Percentiles rank a stretch among this genome's conserved stretches.
Conservation (phyloP, 2,329 filamentous ascomycete genomes). For the Falciphora oryzae region DNA sequence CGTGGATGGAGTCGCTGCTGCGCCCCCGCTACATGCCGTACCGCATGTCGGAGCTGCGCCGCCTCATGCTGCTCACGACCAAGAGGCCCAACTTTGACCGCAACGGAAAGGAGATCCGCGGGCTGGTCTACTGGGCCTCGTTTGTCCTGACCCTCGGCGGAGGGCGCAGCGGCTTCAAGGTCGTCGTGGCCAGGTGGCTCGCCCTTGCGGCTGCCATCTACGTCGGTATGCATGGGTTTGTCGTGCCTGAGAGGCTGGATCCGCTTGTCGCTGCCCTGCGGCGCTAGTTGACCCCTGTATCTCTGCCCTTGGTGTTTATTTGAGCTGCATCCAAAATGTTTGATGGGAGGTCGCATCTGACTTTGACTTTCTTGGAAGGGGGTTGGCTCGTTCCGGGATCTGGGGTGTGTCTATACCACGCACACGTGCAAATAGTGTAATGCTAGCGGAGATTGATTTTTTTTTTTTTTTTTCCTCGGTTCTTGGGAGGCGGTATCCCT, state of each 20-base stretch:
- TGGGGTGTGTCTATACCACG: not conserved
- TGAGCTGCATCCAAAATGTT: not conserved
- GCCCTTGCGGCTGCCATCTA: slow-evolving; percentile 14
- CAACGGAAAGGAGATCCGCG: slow-evolving; percentile 44
- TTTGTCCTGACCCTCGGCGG: slow-evolving; percentile 48
- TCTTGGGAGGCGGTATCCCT: not conserved
- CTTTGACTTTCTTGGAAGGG: not conserved
- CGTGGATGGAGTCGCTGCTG: slow-evolving; percentile 63
- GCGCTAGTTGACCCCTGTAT: not conserved
- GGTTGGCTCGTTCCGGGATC: not conserved
- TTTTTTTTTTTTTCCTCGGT: too few species aligned
- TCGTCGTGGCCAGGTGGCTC: slow-evolving; percentile 48
- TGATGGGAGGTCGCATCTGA: not conserved
- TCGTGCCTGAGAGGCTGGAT: not conserved
- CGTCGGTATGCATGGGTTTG: slow-evolving; percentile 21
- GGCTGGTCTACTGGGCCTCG: slow-evolving; percentile 48
- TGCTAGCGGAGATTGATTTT: not conserved
- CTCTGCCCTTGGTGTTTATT: not conserved
- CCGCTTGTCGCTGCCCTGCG: not conserved
- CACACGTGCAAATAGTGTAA: not conserved
- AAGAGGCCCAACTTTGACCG: slow-evolving; percentile 57
- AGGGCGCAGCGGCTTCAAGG: slow-evolving; percentile 38
- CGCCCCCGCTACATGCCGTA: slow-evolving; percentile 65
- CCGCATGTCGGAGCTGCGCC: slow-evolving; percentile 36
- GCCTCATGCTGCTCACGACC: slow-evolving; percentile 36